Percentiles rank a stretch among this genome's conserved stretches.
phyloP scores from a whole-genome alignment of 106 monocot species.

The Acorus gramineus region DNA sequence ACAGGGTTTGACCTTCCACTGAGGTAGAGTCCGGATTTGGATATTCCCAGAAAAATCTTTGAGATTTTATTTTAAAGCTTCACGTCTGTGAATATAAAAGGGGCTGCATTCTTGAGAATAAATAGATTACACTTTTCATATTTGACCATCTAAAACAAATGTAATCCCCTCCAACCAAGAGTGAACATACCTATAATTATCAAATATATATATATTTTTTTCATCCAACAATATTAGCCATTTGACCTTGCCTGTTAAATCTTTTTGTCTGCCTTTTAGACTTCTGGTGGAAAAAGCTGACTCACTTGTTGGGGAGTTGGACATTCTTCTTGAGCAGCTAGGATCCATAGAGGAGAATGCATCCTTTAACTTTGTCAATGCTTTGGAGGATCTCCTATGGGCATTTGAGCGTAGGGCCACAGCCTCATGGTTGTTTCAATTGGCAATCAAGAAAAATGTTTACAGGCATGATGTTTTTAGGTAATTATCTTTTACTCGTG shows the following conservation, averaged over 20 bases:
- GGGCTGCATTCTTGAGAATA: too few relatives aligned
- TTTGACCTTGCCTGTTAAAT: not conserved
- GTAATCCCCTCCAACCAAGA: too few relatives aligned
- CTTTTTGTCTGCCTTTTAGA: constrained; percentile 17
- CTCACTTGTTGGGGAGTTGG: constrained; percentile 44
- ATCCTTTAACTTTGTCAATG: constrained; percentile 89
- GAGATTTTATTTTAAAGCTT: too few relatives aligned
- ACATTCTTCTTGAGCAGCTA: constrained; percentile 55
- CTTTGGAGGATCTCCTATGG: constrained; percentile 88
- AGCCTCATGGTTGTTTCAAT: constrained; percentile 88
- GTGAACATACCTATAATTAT: too few relatives aligned
- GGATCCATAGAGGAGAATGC: constrained; percentile 60
- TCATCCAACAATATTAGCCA: not conserved
- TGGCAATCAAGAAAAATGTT: constrained; percentile 69
- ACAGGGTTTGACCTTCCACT: constrained; percentile 82
- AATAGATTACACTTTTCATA: too few relatives aligned
- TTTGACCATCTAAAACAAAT: too few relatives aligned
- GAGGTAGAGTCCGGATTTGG: constrained; percentile 30
- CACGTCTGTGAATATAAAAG: too few relatives aligned
- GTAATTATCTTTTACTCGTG: constrained; percentile 19
- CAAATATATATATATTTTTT: not conserved
- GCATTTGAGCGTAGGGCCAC: constrained; percentile 88
- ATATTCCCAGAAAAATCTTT: too few relatives aligned
- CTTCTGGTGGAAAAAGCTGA: constrained; percentile 55
- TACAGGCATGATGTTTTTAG: constrained; percentile 69